A percentile compares a stretch with the other conserved stretches of the same genome.
Conservation (phyloP, 768 basidiomycete genomes). For the Scleroderma citrinum region DNA sequence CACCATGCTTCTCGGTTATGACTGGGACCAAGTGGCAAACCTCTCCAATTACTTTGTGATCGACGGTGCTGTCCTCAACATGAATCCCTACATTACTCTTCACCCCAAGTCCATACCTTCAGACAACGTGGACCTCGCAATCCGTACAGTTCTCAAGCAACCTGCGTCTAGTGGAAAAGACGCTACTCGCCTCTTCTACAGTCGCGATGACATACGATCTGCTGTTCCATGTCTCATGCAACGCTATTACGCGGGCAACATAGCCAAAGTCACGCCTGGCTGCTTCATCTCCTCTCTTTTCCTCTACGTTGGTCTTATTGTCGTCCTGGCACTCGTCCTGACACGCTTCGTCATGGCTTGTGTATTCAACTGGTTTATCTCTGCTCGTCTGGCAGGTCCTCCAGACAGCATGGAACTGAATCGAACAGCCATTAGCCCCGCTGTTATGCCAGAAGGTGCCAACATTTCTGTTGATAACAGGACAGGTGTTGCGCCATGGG, state of each 20-base stretch:
- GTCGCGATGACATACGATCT: slow-evolving; percentile 53
- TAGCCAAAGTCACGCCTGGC: slow-evolving; percentile 94
- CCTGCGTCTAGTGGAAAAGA: slow-evolving; percentile 68
- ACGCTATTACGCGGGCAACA: slow-evolving; percentile 89
- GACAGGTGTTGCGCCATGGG: slow-evolving; percentile 94
- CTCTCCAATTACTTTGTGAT: slow-evolving; percentile 76
- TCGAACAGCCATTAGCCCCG: slow-evolving; percentile 84
- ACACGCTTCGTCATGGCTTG: slow-evolving; percentile 95
- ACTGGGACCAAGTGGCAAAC: slow-evolving; percentile 82
- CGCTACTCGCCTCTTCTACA: slow-evolving; percentile 82
- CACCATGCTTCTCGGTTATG: slow-evolving; percentile 71
- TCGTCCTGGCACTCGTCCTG: slow-evolving; percentile 87
- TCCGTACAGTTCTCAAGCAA: slow-evolving; percentile 65
- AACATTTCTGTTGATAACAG: slow-evolving; percentile 89
- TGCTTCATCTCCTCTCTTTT: slow-evolving; percentile 89
- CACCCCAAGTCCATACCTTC: slow-evolving; percentile 61
- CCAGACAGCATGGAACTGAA: slow-evolving; percentile 68
- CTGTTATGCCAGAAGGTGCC: slow-evolving; percentile 94
- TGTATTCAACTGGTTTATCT: slow-evolving; percentile 95
- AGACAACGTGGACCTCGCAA: slow-evolving; percentile 77
- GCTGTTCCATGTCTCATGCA: slow-evolving; percentile 77
- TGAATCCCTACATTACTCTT: slow-evolving; percentile 75
- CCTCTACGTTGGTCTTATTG: slow-evolving; percentile 83
- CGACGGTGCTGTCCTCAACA: slow-evolving; percentile 91
- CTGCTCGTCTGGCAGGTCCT: slow-evolving; percentile 71